Conservation (phyloP, 208 protist genomes). For the Leishmania gerbilli region DNA sequence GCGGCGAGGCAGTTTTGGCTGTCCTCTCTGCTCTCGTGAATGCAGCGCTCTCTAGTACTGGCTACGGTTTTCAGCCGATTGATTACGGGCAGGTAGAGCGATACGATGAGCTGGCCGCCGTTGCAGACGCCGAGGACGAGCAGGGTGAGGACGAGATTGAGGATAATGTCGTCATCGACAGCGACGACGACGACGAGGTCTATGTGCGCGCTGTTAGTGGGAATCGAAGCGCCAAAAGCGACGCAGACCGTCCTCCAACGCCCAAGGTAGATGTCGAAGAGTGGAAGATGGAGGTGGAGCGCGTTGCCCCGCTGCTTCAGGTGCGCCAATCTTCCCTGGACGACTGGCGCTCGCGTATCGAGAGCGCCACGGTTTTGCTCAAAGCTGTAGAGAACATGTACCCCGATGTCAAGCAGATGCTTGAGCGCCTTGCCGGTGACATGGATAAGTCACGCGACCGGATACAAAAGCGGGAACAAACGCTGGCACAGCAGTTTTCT, state of each 20-base stretch:
- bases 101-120: conserved; percentile 79
- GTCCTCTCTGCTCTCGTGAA: conserved; percentile 77
- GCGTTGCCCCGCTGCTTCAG: conserved; percentile 82
- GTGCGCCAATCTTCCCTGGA: conserved; percentile 57
- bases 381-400: conserved; percentile 92
- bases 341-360: conserved; percentile 87
- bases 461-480: conserved; percentile 92
- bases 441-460: conserved; percentile 86
- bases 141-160: conserved; percentile 58
- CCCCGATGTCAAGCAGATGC: conserved; percentile 86
- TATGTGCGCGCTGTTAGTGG: conserved; percentile 56
- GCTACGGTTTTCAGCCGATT: conserved; percentile 63
- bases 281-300: conserved; percentile 91
- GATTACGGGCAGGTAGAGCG: conserved; percentile 80
- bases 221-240: conserved; percentile 15
- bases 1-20: conserved; percentile 77
- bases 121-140: conserved; percentile 78
- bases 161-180: conserved; percentile 88
- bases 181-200: conserved; percentile 85
- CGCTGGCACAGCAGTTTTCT: conserved; percentile 89
- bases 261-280: conserved; percentile 76
- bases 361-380: conserved; percentile 76
- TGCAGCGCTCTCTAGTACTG: conserved; percentile 61
- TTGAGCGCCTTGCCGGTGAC: conserved; percentile 77
- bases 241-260: conserved; percentile 25